Base-by-base conservation (phyloP, 2,329 filamentous ascomycete species). In the Amylocarpus encephaloides region DNA sequence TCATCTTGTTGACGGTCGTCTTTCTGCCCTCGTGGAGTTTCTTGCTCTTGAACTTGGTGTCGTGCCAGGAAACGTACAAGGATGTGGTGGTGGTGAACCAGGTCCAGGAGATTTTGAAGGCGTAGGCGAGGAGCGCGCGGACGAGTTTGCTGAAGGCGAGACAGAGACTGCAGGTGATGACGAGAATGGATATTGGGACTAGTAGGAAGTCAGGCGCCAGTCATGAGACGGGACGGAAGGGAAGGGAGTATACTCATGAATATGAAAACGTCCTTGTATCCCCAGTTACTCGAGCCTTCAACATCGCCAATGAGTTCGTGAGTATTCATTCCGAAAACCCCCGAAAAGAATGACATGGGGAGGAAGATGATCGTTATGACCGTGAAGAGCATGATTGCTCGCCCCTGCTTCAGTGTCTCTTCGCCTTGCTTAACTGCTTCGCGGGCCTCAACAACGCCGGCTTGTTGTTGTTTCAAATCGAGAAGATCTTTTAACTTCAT, bases 401-500 rank as follows among this genome's bases (percentile, higher is more conserved):
- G 63, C 1, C 71, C 70, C 50, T 75, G 72, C 6, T 62, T 65
- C 4, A 71, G 65, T 0, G 66, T 68, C 46, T 73, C 68, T 0
- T 71, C 65, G 0, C 65, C 67, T 35, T 72, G 69, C 26, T 65
- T 67, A 11, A 70, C 60, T 0, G 71, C 63, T 22, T 70, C 66
- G 63, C 67, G 69, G 0, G 72, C 71, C 50, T 75, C 69, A 3
- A 74, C 63, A 1, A 74, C 67, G 34, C 68, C 66, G 0, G 72
- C 71, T 52, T 75, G 72, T 53, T 75, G 71, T 30, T 73, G 71
- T 50, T 74, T 74, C 26, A 74, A 60, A 0, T 62, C 64, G 2
- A 74, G 59, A 1, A 75, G 62, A 46, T 71, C 68, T 52, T 53
- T 53, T n/a, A 57, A 26, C 34, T 49, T 15, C 30, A 36, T 16